These are phyloP conservation scores for Pulicaria dysenterica DNA, from an alignment of 129 eudicot genomes.

Conservation along the genomic window DNA sequence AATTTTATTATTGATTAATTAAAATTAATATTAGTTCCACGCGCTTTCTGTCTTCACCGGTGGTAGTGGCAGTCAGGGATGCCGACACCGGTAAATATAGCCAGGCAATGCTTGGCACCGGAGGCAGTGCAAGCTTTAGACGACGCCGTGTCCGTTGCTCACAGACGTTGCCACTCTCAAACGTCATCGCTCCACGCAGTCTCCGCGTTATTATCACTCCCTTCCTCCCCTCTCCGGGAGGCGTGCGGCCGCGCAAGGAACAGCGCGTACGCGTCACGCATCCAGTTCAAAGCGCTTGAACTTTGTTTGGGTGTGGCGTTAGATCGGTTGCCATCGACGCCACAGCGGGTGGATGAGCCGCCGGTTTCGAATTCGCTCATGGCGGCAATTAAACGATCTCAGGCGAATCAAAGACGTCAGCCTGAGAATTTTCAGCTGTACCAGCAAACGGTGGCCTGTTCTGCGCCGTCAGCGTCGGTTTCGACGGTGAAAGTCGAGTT, in stretches of 20 bases:
- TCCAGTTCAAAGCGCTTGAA: conserved; percentile 87
- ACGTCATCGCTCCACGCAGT: conserved; percentile 93
- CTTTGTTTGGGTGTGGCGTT: conserved; percentile 77
- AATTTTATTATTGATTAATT: conserved; percentile 4
- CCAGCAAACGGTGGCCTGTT: conserved; percentile 38
- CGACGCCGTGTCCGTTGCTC: conserved; percentile 82
- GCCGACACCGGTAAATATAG: conserved; percentile 89
- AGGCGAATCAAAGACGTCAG: conserved; percentile 90
- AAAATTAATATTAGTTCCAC: conserved; percentile 3
- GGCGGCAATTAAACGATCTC: conserved; percentile 96
- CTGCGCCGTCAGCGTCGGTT: conserved; percentile 46
- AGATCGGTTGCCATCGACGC: conserved; percentile 72
- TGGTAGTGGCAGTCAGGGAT: conserved; percentile 37
- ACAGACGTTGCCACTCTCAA: conserved; percentile 84
- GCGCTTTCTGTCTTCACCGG: conserved; percentile 18
- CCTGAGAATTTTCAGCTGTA: conserved; percentile 70
- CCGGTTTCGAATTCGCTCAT: conserved; percentile 90
- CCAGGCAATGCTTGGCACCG: conserved; percentile 75
- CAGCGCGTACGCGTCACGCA: conserved; percentile 57
- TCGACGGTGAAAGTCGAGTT: conserved; percentile 80
- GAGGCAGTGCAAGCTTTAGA: conserved; percentile 71
- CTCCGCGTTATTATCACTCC: conserved; percentile 75
- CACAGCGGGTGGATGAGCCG: conserved; percentile 64
- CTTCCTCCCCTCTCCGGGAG: conserved; percentile 73
- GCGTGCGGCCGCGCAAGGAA: conserved; percentile 66